phyloP scores from a whole-genome alignment of 2,329 filamentous ascomycete species.

The Pseudogymnoascus sp. region DNA sequence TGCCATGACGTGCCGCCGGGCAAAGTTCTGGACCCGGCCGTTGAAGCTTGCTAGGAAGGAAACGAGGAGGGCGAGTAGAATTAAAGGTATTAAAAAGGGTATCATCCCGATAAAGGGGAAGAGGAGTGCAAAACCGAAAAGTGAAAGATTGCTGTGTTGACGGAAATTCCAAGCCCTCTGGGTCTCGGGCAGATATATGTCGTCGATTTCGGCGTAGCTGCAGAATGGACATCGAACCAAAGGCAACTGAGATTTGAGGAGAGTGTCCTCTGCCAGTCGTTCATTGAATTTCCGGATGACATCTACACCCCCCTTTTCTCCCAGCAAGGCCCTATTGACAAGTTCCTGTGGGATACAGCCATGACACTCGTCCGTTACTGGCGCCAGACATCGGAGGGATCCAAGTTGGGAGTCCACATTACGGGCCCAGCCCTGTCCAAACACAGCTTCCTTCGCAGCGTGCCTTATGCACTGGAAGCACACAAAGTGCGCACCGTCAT shows the following conservation, averaged over 20 bases:
- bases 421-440: constrained; percentile 84
- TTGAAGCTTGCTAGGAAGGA: constrained; percentile 25
- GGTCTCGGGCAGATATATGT: constrained; percentile 54
- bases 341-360: constrained; percentile 65
- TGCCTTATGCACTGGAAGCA: constrained; percentile 78
- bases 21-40: constrained; percentile 28
- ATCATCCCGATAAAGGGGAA: constrained; percentile 37
- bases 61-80: constrained; percentile 36
- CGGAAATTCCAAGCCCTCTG: constrained; percentile 50
- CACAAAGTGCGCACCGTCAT: constrained; percentile 59
- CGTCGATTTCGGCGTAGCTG: constrained; percentile 81
- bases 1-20: constrained; percentile 43
- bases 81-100: constrained; percentile 47
- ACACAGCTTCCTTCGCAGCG: constrained; percentile 77
- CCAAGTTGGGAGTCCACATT: constrained; percentile 66
- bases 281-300: constrained; percentile 69
- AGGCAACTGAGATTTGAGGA: constrained; percentile 65
- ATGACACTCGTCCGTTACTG: constrained; percentile 59
- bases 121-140: constrained; percentile 24
- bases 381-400: constrained; percentile 76
- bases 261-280: constrained; percentile 65
- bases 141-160: constrained; percentile 37
- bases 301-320: constrained; percentile 62
- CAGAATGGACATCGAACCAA: constrained; percentile 86
- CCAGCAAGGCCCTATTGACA: constrained; percentile 63